A percentile compares a stretch with the other conserved stretches of the same genome.
Evolutionary conservation across 139 green algal genomes (phyloP).

Genomic region (Chlorella vulgaris): DNA sequence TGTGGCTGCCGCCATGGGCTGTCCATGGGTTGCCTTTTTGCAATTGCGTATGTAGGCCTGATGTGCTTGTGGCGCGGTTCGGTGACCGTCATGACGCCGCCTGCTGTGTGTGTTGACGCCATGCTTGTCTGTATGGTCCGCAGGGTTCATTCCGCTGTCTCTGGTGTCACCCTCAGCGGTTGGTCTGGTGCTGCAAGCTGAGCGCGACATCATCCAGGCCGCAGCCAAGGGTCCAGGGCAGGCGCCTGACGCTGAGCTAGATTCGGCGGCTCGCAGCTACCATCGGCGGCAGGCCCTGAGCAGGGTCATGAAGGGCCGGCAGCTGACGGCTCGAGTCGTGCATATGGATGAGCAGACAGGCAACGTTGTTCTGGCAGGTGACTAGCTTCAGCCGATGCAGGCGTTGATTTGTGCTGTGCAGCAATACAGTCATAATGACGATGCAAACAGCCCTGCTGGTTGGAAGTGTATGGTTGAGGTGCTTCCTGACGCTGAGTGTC

Average conservation of each 20-base stretch:
- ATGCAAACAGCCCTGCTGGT: too few relatives aligned
- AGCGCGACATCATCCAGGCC: background rate
- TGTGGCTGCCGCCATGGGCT: background rate
- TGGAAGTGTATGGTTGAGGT: too few relatives aligned
- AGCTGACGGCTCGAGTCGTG: background rate
- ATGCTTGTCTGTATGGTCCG: too few relatives aligned
- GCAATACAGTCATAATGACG: too few relatives aligned
- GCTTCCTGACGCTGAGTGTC: too few relatives aligned
- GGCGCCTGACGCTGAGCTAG: background rate
- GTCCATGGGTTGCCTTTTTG: background rate
- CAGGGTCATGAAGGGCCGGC: background rate
- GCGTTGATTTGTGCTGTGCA: too few relatives aligned
- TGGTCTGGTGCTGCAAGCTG: background rate
- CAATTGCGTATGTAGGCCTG: background rate
- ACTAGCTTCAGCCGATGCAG: too few relatives aligned
- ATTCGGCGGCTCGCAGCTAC: background rate
- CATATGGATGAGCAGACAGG: background rate
- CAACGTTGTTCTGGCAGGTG: slow-evolving; percentile 19
- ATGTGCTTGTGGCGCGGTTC: too few relatives aligned
- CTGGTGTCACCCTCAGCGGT: background rate
- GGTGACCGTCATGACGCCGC: too few relatives aligned
- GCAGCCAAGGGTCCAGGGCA: too few relatives aligned
- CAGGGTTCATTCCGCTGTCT: slow-evolving; percentile 39
- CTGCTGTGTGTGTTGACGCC: too few relatives aligned
- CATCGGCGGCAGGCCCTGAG: background rate